Evolutionary conservation across 108 stramenopile genomes (phyloP), one percentile per base, ranked within the genome.

Genomic region (Craspedostauros australis): DNA sequence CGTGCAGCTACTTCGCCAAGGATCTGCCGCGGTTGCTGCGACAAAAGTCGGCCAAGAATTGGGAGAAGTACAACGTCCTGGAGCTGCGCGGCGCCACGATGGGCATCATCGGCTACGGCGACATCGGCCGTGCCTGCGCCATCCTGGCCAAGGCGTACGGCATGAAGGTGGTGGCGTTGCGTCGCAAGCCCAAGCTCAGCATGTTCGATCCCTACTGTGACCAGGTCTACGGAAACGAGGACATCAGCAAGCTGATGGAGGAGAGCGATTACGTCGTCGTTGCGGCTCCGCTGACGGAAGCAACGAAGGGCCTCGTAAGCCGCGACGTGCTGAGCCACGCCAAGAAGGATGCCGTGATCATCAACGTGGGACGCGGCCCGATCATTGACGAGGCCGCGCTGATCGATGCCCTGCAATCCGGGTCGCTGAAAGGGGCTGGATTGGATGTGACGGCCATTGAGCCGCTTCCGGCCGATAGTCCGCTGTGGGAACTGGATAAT

Each of bases 1-100:
- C 92, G 8, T 82, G 84, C 54, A 59, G 72, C 7, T 95, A 93
- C 50, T 97, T 94, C 71, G 91, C 92, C 37, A 97, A 95, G 67
- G 88, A 95, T 54, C 56, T 95, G 4, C 94, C 88, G 2, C 78
- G 88, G 1, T 59, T 95, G 27, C 50, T 91, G 72, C 33, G 58
- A 30, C 70, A 97, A 22, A 87, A 97, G 46, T 19, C 45, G 9
- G 60, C 49, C 16, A 37, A 40, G 44, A 55, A 80, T 18, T 93
- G 87, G 87, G 66, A 84, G n/a, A 78, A 74, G 22, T 88, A 84
- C 60, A 54, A 68, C 31, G 63, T 88, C 20, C 25, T 56, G 34
- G 85, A 86, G 60, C 47, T 91, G 24, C 62, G 90, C n/a, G 86
- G 84, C n/a, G 34, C 75, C 15, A 92, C 88, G 0, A 31, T 96